Evolutionary conservation across 345 rosid species (phyloP).

Genomic region (Pistacia atlantica): DNA sequence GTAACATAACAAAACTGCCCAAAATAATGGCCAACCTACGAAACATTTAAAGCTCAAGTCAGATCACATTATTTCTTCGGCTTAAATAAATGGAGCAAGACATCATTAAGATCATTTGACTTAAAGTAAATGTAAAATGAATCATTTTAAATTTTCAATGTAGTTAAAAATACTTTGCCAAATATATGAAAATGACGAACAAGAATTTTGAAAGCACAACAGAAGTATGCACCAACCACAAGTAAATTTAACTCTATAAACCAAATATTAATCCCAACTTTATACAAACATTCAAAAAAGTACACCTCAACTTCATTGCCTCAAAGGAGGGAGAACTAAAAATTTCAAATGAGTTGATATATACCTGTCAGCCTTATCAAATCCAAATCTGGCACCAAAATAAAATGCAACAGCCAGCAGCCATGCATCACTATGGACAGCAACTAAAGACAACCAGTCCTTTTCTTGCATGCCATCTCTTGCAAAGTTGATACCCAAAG

Average conservation of each 20-base stretch:
- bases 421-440: constrained; percentile 86
- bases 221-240: neutral
- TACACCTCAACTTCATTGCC: neutral
- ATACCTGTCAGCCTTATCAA: constrained; percentile 90
- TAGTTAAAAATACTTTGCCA: neutral
- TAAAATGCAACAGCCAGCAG: constrained; percentile 88
- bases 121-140: neutral
- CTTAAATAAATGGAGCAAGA: neutral
- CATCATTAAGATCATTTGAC: neutral
- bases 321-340: neutral
- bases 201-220: neutral
- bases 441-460: constrained; percentile 90
- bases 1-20: neutral
- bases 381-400: constrained; percentile 88
- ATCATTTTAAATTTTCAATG: neutral
- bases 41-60: neutral
- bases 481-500: constrained; percentile 92
- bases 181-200: neutral
- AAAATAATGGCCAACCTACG: neutral
- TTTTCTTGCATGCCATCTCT: constrained; percentile 91
- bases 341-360: neutral
- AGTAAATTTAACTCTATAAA: constrained; percentile 3
- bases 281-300: neutral
- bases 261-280: neutral
- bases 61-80: neutral